phyloP scores from a whole-genome alignment of 2,329 filamentous ascomycete species.

The Nigrospora sphaerica region DNA sequence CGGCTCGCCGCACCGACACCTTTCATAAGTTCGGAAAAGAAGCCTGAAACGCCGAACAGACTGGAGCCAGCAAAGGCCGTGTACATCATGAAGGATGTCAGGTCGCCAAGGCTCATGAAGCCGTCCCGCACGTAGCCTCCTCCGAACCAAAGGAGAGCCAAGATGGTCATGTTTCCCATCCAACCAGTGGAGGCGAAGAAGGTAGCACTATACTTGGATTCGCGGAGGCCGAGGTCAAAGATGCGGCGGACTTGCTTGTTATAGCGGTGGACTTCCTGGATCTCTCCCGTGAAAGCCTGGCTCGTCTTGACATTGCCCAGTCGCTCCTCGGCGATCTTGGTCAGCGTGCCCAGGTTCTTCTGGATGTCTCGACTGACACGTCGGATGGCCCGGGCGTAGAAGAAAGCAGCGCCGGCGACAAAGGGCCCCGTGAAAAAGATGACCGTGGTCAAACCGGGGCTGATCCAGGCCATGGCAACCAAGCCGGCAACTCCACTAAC shows the following conservation, averaged over 20 bases:
- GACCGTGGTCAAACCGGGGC: slow-evolving; percentile 80
- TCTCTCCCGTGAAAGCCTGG: slow-evolving; percentile 91
- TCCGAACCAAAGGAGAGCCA: slow-evolving; percentile 83
- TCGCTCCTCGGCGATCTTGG: slow-evolving; percentile 97
- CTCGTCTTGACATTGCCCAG: slow-evolving; percentile 94
- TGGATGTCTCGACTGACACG: slow-evolving; percentile 90
- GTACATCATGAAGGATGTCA: slow-evolving; percentile 98
- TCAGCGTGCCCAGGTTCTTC: slow-evolving; percentile 84
- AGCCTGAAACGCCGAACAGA: slow-evolving; percentile 87
- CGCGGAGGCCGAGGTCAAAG: slow-evolving; percentile 78
- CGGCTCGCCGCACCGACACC: slow-evolving; percentile 95
- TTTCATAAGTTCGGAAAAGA: slow-evolving; percentile 99
- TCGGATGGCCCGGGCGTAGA: slow-evolving; percentile 84
- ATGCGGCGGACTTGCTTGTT: slow-evolving; percentile 89
- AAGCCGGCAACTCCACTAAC: slow-evolving; percentile 90
- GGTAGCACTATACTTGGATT: slow-evolving; percentile 81
- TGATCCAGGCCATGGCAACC: slow-evolving; percentile 91
- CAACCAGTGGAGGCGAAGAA: slow-evolving; percentile 87
- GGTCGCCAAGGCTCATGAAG: slow-evolving; percentile 79
- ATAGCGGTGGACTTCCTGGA: slow-evolving; percentile 84
- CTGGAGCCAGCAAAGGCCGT: slow-evolving; percentile 80
- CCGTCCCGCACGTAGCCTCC: slow-evolving; percentile 85
- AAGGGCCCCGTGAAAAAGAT: slow-evolving; percentile 84
- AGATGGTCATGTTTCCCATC: slow-evolving; percentile 92
- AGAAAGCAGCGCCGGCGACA: slow-evolving; percentile 80